phyloP scores from a whole-genome alignment of 768 basidiomycete genomes.

The Pleurotus salmoneostramineus region DNA sequence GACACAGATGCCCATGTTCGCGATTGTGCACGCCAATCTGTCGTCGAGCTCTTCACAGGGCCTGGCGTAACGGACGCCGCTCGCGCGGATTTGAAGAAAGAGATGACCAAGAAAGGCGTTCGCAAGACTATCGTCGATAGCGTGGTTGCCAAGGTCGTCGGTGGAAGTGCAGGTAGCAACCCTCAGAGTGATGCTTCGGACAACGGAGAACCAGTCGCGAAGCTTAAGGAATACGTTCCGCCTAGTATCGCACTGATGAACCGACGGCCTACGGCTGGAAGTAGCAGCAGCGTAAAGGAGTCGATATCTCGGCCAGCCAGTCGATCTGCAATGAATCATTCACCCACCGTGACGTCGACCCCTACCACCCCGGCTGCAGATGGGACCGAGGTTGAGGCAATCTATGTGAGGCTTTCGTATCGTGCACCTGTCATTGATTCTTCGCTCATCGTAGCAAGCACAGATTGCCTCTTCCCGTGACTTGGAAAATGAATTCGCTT shows the following conservation, averaged over 20 bases:
- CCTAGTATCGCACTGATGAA: conserved; percentile 65
- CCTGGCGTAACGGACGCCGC: conserved; percentile 81
- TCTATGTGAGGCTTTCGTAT: conserved; percentile 52
- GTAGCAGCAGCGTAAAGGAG: conserved; percentile 47
- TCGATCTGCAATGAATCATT: conserved; percentile 59
- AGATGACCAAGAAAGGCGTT: conserved; percentile 80
- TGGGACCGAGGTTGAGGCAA: conserved; percentile 49
- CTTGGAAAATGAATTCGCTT: conserved; percentile 78
- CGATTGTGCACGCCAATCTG: conserved; percentile 74
- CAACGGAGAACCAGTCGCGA: conserved; percentile 39
- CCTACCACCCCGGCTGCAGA: conserved; percentile 35
- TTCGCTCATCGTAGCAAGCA: not conserved
- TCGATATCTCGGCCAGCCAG: conserved; percentile 19
- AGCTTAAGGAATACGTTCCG: conserved; percentile 65
- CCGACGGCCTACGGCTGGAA: conserved; percentile 39
- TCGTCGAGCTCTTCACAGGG: conserved; percentile 84
- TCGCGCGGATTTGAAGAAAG: conserved; percentile 90
- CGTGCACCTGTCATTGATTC: not conserved
- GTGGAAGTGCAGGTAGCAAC: conserved; percentile 32
- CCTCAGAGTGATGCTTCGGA: conserved; percentile 59
- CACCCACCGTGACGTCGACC: conserved; percentile 34
- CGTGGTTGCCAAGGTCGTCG: conserved; percentile 65
- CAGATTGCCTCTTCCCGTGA: conserved; percentile 85
- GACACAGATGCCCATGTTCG: conserved; percentile 90
- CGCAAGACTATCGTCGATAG: conserved; percentile 84